Evolutionary conservation across 257 asterid genomes (phyloP), one percentile per base, ranked within the genome.

Genomic region (Dorcoceras hygrometricum): DNA sequence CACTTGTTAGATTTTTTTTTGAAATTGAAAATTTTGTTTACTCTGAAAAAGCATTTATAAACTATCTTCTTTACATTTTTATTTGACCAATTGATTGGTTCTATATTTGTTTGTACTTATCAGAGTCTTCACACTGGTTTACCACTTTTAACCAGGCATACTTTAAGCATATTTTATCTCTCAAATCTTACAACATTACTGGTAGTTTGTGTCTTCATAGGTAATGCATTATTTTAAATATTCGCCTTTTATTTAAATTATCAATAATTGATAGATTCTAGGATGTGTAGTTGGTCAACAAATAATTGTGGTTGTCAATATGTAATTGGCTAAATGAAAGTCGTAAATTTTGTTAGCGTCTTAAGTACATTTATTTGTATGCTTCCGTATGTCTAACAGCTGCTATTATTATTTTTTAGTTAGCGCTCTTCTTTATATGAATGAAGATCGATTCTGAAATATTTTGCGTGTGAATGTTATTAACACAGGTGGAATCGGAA

Each of bases 121-220:
- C 7, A 31, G 8, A 31, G 36, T 31, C 25, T 12, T 28, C 2
- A 34, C 64, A 58, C 31, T 20, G 23, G 11, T 23, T 10, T 63
- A 25, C 10, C 23, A 7, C 59, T 55, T 56, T 29, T 25, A 22
- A 57, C 31, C 55, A 63, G 51, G 53, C 54, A 69, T 59, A 58
- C 62, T 32, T 7, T 11, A 59, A 25, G 59, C 57, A 59, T n/a
- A 50, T 48, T 59, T 36, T 8, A 66, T 62, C 11, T 19, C 28
- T 19, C n/a, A 23, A 56, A 25, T 56, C 9, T 66, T 60, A 22
- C 18, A 70, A 20, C 55, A 48, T 22, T 57, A 14, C 1, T 23
- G 23, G 23, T 68, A 23, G 26, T 5, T 43, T 68, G 24, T 32
- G n/a, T 22, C 10, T 9, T 10, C 8, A 18, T 26, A 28, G 23